Evolutionary conservation across 2,329 filamentous ascomycete genomes (phyloP).

Genomic region (Hymenoscyphus occultus): DNA sequence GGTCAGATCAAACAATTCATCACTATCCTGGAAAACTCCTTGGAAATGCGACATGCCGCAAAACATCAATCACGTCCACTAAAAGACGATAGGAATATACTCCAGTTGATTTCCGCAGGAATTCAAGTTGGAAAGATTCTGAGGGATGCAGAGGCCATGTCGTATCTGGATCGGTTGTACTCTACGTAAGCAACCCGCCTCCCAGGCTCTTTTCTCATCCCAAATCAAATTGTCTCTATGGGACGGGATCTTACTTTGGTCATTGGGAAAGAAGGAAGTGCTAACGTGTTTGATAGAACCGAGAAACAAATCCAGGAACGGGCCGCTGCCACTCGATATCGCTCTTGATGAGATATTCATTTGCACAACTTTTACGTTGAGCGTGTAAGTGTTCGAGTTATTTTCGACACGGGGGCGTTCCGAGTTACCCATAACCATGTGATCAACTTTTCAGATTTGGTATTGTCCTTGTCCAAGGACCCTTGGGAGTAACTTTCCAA

Average conservation of each 20-base stretch:
- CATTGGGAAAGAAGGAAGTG: not conserved
- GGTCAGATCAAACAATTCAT: conserved; percentile 90
- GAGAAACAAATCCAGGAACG: conserved; percentile 76
- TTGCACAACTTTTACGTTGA: conserved; percentile 28
- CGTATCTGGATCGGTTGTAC: conserved; percentile 76
- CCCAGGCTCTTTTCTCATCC: not conserved
- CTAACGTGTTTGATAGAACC: conserved; percentile 42
- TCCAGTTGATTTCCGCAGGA: conserved; percentile 82
- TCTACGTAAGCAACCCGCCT: conserved; percentile 45
- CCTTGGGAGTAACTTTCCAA: conserved; percentile 7
- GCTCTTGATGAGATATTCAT: conserved; percentile 21
- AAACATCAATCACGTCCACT: conserved; percentile 79
- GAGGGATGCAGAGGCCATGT: conserved; percentile 80
- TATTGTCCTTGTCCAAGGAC: conserved; percentile 3
- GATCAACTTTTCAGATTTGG: conserved; percentile 7
- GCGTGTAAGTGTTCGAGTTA: conserved; percentile 15
- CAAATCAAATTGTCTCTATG: too few species aligned
- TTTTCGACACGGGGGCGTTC: conserved; percentile 11
- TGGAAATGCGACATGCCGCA: conserved; percentile 83
- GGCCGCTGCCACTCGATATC: conserved; percentile 37
- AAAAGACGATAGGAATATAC: conserved; percentile 84
- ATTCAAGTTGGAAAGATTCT: conserved; percentile 86
- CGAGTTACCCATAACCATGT: conserved; percentile 1
- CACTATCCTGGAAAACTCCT: conserved; percentile 81
- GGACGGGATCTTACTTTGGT: too few species aligned